Conservation (phyloP, 768 basidiomycete species). For the Pleurotus ostreatus region DNA sequence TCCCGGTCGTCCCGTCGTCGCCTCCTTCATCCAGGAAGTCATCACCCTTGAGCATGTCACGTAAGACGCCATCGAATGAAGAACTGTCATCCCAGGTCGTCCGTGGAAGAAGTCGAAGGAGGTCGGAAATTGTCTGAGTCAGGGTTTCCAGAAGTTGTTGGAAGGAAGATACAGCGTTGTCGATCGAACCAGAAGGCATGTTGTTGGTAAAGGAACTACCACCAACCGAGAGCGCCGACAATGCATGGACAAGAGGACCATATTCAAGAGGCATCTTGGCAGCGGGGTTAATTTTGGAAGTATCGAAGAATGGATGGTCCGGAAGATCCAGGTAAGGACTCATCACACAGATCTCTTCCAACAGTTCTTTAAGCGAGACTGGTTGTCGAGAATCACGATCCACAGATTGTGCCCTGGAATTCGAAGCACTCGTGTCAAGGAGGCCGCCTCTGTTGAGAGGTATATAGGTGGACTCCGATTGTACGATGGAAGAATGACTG, state of each 20-base stretch:
- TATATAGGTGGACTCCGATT: conserved; percentile 43
- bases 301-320: conserved; percentile 74
- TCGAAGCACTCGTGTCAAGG: conserved; percentile 46
- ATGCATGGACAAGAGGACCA: conserved; percentile 78
- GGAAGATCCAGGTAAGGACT: conserved; percentile 63
- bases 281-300: conserved; percentile 66
- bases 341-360: conserved; percentile 61
- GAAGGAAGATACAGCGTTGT: conserved; percentile 86
- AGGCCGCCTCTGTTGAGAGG: conserved; percentile 26
- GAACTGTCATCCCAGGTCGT: conserved; percentile 91
- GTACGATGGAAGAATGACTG: conserved; percentile 37
- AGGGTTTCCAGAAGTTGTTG: conserved; percentile 85
- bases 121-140: conserved; percentile 85
- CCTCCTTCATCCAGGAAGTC: conserved; percentile 78
- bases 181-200: conserved; percentile 85
- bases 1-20: conserved; percentile 51
- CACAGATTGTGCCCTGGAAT: conserved; percentile 59
- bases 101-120: conserved; percentile 79
- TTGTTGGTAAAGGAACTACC: conserved; percentile 81
- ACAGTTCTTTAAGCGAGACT: conserved; percentile 55
- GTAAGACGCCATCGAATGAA: conserved; percentile 80
- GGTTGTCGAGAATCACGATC: conserved; percentile 37
- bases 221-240: conserved; percentile 82
- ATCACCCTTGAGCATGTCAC: conserved; percentile 86
- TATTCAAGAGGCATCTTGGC: conserved; percentile 81